A percentile compares a stretch with the other conserved stretches of the same genome.
Conservation (phyloP, 371 early-diverging fungal species). For the Smittium mucronatum region DNA sequence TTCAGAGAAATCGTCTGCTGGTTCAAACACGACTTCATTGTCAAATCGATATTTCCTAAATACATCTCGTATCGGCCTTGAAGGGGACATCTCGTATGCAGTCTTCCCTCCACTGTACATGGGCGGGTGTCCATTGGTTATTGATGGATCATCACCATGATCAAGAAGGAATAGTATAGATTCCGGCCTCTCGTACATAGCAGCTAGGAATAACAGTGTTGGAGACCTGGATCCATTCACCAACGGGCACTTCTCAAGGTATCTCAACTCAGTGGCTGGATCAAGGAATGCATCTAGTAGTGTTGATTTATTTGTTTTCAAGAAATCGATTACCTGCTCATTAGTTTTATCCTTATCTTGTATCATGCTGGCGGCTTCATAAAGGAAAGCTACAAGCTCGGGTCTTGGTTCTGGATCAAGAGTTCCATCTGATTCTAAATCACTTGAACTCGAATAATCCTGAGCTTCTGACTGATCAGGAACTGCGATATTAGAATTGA, state of each 20-base stretch:
- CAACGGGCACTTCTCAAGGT: constrained; percentile 36
- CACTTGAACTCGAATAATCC: background rate
- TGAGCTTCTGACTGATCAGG: background rate
- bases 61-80: constrained; percentile 60
- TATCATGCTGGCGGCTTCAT: constrained; percentile 20
- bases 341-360: constrained; percentile 14
- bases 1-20: constrained; percentile 8
- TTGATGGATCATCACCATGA: constrained; percentile 68
- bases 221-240: constrained; percentile 41
- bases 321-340: constrained; percentile 15
- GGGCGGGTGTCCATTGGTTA: constrained; percentile 33
- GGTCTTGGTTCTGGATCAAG: constrained; percentile 28
- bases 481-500: background rate
- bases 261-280: constrained; percentile 27
- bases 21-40: constrained; percentile 18
- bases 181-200: constrained; percentile 38
- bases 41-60: constrained; percentile 40
- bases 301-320: constrained; percentile 16
- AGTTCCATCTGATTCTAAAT: constrained; percentile 18
- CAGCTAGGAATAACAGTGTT: constrained; percentile 56
- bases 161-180: constrained; percentile 50
- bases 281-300: constrained; percentile 31
- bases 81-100: constrained; percentile 66
- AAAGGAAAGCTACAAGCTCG: constrained; percentile 24
- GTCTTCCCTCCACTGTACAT: constrained; percentile 42